A percentile compares a stretch with the other conserved stretches of the same genome.
Evolutionary conservation across 768 basidiomycete genomes (phyloP).

Genomic region (Saitozyma sp.): DNA sequence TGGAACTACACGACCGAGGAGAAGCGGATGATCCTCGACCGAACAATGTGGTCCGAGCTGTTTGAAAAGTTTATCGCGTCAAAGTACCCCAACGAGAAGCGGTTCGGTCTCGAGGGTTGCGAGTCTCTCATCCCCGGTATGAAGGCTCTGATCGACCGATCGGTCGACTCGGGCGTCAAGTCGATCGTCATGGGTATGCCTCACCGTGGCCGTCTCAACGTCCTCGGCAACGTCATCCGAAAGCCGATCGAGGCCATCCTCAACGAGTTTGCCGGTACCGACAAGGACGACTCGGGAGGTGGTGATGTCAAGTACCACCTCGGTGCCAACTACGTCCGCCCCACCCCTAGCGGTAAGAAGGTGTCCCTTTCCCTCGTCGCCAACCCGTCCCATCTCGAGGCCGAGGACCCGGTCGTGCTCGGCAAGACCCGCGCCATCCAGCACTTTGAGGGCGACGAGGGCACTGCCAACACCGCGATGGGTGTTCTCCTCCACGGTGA

Average conservation of each 20-base stretch:
- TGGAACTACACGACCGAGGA: constrained; percentile 98
- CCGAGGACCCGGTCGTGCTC: constrained; percentile 95
- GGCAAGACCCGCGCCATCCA: constrained; percentile 98
- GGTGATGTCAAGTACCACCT: constrained; percentile 99
- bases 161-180: constrained; percentile 93
- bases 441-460: constrained; percentile 86
- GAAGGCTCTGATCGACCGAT: constrained; percentile 98
- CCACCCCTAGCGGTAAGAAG: constrained; percentile 96
- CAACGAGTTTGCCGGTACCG: constrained; percentile 85
- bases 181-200: constrained; percentile 98
- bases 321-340: constrained; percentile 96
- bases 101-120: constrained; percentile 97
- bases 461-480: constrained; percentile 81
- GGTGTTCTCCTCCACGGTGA: constrained; percentile 94
- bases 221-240: constrained; percentile 95
- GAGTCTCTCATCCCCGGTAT: constrained; percentile 97
- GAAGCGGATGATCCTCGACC: constrained; percentile 98
- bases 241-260: constrained; percentile 98
- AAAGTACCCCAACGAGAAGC: constrained; percentile 99
- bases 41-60: constrained; percentile 99
- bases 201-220: constrained; percentile 96
- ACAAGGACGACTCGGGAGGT: constrained; percentile 73
- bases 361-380: constrained; percentile 96
- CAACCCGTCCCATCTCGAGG: constrained; percentile 97
- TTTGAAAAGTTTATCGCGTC: constrained; percentile 98